Conservation (phyloP, 2,329 filamentous ascomycete genomes). For the Fusarium lateritium region DNA sequence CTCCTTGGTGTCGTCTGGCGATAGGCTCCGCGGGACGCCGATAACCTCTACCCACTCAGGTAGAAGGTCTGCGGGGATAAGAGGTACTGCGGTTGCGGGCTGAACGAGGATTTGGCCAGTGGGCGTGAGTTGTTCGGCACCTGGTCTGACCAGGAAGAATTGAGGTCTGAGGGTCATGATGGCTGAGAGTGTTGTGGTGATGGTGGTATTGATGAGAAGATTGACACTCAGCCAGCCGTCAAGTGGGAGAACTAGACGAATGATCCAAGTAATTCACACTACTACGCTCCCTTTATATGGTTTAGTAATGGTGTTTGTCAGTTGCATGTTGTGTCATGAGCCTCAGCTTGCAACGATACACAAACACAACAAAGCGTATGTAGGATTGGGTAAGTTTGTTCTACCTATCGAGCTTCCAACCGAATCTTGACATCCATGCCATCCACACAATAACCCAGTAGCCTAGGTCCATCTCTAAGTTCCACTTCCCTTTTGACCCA, state of each 20-base stretch:
- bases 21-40: constrained; percentile 61
- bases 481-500: constrained; percentile 86
- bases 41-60: constrained; percentile 61
- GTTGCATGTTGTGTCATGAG: neutral
- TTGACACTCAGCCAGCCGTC: neutral
- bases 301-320: constrained; percentile 14
- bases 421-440: constrained; percentile 78
- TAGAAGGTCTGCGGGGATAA: constrained; percentile 69
- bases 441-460: constrained; percentile 88
- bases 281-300: constrained; percentile 9
- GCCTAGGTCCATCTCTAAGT: constrained; percentile 82
- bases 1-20: constrained; percentile 55
- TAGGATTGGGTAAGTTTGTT: constrained; percentile 6
- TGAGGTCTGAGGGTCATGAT: constrained; percentile 47
- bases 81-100: constrained; percentile 62
- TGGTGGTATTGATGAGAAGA: neutral
- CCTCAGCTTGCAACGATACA: constrained; percentile 24
- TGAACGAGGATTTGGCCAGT: constrained; percentile 41
- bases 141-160: constrained; percentile 62
- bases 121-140: constrained; percentile 42
- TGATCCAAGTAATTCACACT: neutral
- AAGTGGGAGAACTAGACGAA: neutral
- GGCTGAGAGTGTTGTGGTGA: neutral
- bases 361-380: constrained; percentile 14
- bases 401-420: constrained; percentile 67